A percentile compares a stretch with the other conserved stretches of the same genome.
Conservation (phyloP, 352 stramenopile genomes). For the Phytopythium vexans region DNA sequence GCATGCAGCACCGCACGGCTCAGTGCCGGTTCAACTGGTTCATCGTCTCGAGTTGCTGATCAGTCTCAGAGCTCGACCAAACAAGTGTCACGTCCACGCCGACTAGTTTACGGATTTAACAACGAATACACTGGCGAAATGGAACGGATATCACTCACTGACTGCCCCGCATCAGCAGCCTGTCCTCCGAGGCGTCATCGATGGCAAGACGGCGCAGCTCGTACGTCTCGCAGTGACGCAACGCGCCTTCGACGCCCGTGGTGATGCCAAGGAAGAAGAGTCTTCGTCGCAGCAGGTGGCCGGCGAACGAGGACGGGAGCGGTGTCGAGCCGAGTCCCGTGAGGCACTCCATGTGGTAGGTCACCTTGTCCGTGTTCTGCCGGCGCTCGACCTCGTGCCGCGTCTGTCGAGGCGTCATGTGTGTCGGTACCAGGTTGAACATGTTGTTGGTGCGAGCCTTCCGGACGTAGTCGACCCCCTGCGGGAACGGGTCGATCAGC, state of each 20-base stretch:
- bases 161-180: no score
- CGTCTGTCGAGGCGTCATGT: constrained; percentile 45
- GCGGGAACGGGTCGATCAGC: constrained; percentile 44
- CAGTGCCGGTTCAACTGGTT: no score
- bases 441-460: constrained; percentile 24
- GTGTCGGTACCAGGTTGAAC: constrained; percentile 39
- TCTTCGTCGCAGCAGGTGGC: constrained; percentile 26
- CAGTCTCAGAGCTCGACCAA: no score
- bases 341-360: constrained; percentile 35
- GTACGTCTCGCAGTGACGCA: constrained; percentile 17
- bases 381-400: constrained; percentile 14
- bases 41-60: no score
- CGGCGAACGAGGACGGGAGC: constrained; percentile 24
- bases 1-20: no score
- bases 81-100: no score
- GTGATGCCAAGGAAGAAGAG: constrained; percentile 31
- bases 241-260: constrained; percentile 14
- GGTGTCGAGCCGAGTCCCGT: constrained; percentile 28
- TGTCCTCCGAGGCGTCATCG: constrained; percentile 8
- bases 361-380: constrained; percentile 12
- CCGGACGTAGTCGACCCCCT: constrained; percentile 24
- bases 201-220: constrained; percentile 9
- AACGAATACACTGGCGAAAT: no score
- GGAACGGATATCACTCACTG: no score
- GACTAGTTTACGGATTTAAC: no score